These are phyloP conservation scores for Botrytis byssoidea DNA, from an alignment of 2,329 filamentous ascomycete genomes.

Conservation along the genomic window DNA sequence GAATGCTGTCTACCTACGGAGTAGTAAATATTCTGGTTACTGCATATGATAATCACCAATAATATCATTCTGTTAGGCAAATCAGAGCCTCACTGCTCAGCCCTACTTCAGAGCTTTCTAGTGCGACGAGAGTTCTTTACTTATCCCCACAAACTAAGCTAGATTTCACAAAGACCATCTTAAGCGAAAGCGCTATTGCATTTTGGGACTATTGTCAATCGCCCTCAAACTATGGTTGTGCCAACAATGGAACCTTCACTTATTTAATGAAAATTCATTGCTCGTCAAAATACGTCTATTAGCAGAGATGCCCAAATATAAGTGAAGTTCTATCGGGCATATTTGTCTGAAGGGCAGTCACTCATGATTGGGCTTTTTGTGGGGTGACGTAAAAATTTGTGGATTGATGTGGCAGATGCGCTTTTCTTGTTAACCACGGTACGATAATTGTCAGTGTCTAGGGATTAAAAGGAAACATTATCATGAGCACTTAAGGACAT, in stretches of 20 bases:
- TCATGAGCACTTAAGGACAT: neutral
- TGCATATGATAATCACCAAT: neutral
- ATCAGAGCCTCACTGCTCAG: neutral
- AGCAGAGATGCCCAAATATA: neutral
- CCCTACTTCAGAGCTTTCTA: neutral
- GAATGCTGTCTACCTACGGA: neutral
- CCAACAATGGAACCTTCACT: neutral
- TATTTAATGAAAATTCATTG: neutral
- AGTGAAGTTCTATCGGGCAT: neutral
- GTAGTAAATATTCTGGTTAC: neutral
- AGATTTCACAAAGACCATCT: no score
- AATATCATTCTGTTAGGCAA: neutral
- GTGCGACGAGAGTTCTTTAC: neutral
- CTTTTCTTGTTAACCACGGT: neutral
- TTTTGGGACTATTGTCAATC: neutral
- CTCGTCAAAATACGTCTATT: rapidly evolving
- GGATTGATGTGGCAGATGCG: no score
- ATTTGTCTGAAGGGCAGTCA: neutral
- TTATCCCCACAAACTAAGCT: neutral
- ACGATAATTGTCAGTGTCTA: neutral
- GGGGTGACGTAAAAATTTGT: rapidly evolving
- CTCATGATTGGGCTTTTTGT: neutral
- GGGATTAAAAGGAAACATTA: neutral
- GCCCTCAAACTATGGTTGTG: neutral
- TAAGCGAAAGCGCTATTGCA: neutral